phyloP scores from a whole-genome alignment of 192 early-diverging fungal species.

The Cetraspora pellucida region DNA sequence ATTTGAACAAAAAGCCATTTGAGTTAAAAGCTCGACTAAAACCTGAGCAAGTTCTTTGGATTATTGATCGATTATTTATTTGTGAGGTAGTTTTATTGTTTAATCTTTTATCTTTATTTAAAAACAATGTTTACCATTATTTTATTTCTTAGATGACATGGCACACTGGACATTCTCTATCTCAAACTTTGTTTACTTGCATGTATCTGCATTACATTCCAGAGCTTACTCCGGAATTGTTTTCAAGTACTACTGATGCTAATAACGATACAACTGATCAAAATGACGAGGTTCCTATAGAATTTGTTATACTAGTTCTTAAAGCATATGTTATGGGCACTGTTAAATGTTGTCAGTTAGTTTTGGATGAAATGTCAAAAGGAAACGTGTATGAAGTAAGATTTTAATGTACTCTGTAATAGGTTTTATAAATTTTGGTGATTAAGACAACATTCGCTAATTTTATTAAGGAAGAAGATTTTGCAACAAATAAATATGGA shows the following conservation, averaged over 20 bases:
- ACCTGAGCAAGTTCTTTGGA: conserved; percentile 48
- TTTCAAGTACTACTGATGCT: neutral
- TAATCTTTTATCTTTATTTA: neutral
- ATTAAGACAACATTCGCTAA: neutral
- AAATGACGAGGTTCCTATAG: conserved; percentile 23
- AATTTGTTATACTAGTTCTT: conserved; percentile 47
- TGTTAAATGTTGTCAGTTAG: conserved; percentile 52
- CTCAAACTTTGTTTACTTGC: conserved; percentile 62
- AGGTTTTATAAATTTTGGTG: neutral
- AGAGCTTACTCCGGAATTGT: conserved; percentile 39
- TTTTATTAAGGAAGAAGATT: conserved; percentile 56
- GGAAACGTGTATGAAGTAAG: conserved; percentile 58
- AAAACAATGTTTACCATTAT: neutral
- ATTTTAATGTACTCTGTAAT: neutral
- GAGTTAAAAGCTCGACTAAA: conserved; percentile 40
- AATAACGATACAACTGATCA: neutral
- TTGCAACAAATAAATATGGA: conserved; percentile 59
- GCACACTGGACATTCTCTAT: conserved; percentile 62
- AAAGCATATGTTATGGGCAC: conserved; percentile 53
- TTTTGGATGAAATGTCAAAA: conserved; percentile 59
- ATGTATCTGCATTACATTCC: conserved; percentile 53
- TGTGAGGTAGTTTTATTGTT: conserved; percentile 46
- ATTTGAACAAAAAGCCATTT: conserved; percentile 40
- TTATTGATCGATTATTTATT: conserved; percentile 56
- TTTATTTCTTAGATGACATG: conserved; percentile 54